Base-by-base conservation (phyloP, 108 stramenopile genomes). In the Cylindrotheca closterium region DNA sequence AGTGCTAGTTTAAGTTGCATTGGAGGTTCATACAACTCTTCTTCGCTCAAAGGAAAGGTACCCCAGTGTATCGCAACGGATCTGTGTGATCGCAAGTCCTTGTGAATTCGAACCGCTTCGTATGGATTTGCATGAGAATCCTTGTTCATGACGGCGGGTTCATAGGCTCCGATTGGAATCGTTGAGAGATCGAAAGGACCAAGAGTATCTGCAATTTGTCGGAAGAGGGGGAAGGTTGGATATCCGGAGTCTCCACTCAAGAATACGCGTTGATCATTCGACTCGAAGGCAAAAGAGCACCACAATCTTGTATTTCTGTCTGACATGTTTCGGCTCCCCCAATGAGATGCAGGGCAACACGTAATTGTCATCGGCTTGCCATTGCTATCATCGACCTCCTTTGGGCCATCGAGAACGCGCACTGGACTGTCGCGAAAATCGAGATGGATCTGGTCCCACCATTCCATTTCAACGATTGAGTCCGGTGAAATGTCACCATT, bases 101-200 rank as follows among this genome's bases (percentile, higher is more conserved):
- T 68, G 67, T 94, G 92, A 12, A 97, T 89, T 21, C 61, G 58
- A 46, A 97, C 79, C 1, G 98, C 96, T 45, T 96, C 98, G 1
- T 63, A 51, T 5, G 97, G 96, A 78, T 93, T 71, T 53, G 78
- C 73, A 63, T 98, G 97, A 33, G 87, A 67, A 32, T 85, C 79
- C 34, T 77, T 69, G 87, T 95, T 97, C 75, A 97, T 87, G 76
- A 82, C 95, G 24, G 71, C 51, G 15, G 98, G 98, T 59, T 73
- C 75, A 69, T 98, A 97, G 0, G 98, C 98, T 17, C 96, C 98
- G 56, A 98, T 95, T 18, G 98, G 96, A 48, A 98, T 79, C 2
- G 89, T 86, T 12, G 92, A 83, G 17, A 95, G 62, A 66, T 95
- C 89, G 56, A 96, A 93, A 21, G 94, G 93, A 12, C 90, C 91